A percentile compares a stretch with the other conserved stretches of the same genome.
Conservation (phyloP, 1,284 basidiomycete species). For the Boletus subluridellus region DNA sequence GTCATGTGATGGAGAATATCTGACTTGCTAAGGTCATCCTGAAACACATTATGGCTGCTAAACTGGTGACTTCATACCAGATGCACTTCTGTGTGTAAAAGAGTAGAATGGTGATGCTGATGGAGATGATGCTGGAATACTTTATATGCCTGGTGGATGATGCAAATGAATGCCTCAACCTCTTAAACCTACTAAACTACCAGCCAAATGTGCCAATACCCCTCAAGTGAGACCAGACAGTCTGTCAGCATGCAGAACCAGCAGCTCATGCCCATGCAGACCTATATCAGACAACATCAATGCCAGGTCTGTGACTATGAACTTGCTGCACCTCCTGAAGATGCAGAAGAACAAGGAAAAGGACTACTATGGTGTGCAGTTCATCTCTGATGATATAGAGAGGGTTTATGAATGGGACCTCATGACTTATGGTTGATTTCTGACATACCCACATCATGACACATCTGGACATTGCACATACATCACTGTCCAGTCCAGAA, state of each 20-base stretch:
- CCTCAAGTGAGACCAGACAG: too few species aligned
- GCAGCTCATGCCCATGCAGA: neutral
- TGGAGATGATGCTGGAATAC: too few species aligned
- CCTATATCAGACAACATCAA: neutral
- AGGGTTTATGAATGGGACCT: neutral
- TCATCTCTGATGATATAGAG: neutral
- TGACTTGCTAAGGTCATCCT: too few species aligned
- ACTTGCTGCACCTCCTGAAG: rapidly evolving
- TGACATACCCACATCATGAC: neutral
- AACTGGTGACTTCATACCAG: too few species aligned
- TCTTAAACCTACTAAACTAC: too few species aligned
- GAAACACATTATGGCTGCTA: too few species aligned
- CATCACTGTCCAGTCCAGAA: neutral
- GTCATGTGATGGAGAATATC: too few species aligned
- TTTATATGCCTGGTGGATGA: too few species aligned
- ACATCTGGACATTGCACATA: neutral
- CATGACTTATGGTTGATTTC: neutral
- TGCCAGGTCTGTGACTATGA: neutral
- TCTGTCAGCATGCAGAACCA: rapidly evolving
- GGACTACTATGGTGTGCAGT: neutral
- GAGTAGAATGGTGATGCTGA: too few species aligned
- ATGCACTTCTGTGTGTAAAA: too few species aligned
- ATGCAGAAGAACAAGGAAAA: neutral
- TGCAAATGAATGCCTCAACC: too few species aligned
- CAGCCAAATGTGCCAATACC: too few species aligned